Evolutionary conservation across 2,329 filamentous ascomycete species (phyloP).

Genomic region (Beauveria bassiana): DNA sequence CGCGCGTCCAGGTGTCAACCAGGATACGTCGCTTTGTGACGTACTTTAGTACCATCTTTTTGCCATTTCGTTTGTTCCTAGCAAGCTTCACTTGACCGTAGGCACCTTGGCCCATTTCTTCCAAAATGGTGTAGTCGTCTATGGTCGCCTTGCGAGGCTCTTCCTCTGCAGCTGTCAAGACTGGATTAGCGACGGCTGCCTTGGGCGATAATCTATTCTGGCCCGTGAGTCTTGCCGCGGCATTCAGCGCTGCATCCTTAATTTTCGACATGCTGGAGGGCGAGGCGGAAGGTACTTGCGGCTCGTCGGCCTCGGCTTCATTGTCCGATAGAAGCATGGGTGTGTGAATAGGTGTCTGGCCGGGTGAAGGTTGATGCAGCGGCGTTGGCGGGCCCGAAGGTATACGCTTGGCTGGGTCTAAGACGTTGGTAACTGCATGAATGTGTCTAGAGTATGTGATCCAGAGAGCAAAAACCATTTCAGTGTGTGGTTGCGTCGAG

Average conservation of each 20-base stretch:
- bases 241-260: slow-evolving; percentile 47
- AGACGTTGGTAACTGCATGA: slow-evolving; percentile 59
- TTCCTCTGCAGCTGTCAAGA: slow-evolving; percentile 23
- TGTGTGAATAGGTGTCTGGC: slow-evolving; percentile 54
- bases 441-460: slow-evolving; percentile 93
- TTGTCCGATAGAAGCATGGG: slow-evolving; percentile 49
- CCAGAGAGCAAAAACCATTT: slow-evolving; percentile 92
- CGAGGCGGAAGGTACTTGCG: slow-evolving; percentile 32
- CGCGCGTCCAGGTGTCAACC: slow-evolving; percentile 96
- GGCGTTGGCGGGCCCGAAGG: slow-evolving; percentile 61
- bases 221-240: slow-evolving; percentile 46
- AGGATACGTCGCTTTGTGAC: slow-evolving; percentile 95
- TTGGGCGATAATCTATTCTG: slow-evolving; percentile 25
- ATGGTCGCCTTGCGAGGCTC: slow-evolving; percentile 68
- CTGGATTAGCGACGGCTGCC: slow-evolving; percentile 22
- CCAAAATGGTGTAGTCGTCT: slow-evolving; percentile 81
- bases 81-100: slow-evolving; percentile 97
- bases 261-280: slow-evolving; percentile 45
- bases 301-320: slow-evolving; percentile 37
- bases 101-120: slow-evolving; percentile 97
- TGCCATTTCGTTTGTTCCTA: slow-evolving; percentile 69
- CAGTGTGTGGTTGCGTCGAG: slow-evolving; percentile 43
- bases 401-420: slow-evolving; percentile 41
- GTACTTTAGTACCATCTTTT: slow-evolving; percentile 93
- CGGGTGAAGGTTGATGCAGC: slow-evolving; percentile 69